Base-by-base conservation (phyloP, 805 yeast genomes). In the Candida broadrunensis region DNA sequence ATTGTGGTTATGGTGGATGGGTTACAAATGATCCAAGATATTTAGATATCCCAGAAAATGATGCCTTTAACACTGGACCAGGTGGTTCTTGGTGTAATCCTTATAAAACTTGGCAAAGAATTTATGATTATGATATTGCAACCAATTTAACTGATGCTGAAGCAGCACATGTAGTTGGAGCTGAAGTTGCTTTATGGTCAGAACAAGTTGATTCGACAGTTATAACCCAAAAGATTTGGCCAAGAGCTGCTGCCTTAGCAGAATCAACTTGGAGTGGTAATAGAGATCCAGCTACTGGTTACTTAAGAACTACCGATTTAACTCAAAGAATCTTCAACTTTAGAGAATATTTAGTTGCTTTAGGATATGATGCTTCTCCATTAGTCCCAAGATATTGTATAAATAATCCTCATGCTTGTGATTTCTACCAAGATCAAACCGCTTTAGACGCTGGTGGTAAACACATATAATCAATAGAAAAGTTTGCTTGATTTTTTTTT, bases 61-160 rank as follows among this genome's bases (percentile, higher is more conserved):
- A 45, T 6, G 56, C 42, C 15, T 61, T 59, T 51, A 65, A 65
- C 48, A 44, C 50, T 15, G 60, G 61, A 4, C 26, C 34, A 29
- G 70, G 66, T 18, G 71, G 72, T 6, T 58, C 67, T 2, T 67
- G 70, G 68, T 68, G 74, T 45, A 66, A 57, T 20, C 73, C 75
- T 6, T 70, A 70, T 54, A 70, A 68, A 48, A 64, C 67, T 1
- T 70, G 71, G 71, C 73, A 69, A 45, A 47, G 67, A 37, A 66
- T 70, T 33, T 69, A 68, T 47, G 50, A 54, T 41, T 66, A 48
- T 39, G 72, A 68, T 41, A 51, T 67, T 38, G 46, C 61, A 14
- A 52, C 50, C 11, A 54, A 53, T 36, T 54, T 69, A 30, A 65
- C 68, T 13, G 53, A 42, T 1, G 52, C 37, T 5, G 63, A 69